These are phyloP conservation scores for Pterocarpus santalinus DNA, from an alignment of 306 rosid species.

Conservation along the genomic window DNA sequence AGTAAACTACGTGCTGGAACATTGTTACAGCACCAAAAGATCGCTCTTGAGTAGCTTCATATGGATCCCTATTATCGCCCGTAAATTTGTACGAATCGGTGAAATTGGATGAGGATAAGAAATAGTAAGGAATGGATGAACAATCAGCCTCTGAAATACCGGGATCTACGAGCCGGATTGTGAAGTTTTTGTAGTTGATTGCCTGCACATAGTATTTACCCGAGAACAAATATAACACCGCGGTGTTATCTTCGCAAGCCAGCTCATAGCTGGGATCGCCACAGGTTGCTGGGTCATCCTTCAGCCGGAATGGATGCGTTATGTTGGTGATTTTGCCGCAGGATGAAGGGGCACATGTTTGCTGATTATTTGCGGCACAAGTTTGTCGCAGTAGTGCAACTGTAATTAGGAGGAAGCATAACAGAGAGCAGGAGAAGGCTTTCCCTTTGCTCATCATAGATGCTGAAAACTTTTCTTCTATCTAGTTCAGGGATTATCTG, in stretches of 20 bases:
- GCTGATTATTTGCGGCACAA: too few relatives aligned
- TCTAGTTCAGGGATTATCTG: too few relatives aligned
- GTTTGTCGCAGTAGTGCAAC: too few relatives aligned
- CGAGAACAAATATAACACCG: not conserved
- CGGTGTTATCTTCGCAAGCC: conserved; percentile 41
- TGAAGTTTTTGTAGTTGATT: conserved; percentile 49
- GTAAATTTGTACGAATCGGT: too few relatives aligned
- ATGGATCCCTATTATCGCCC: not conserved
- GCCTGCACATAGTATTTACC: conserved; percentile 32
- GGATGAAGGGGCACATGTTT: conserved; percentile 7
- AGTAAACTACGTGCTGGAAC: conserved; percentile 1
- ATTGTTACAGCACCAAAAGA: not conserved
- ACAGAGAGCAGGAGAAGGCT: not conserved
- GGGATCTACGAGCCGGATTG: conserved; percentile 34
- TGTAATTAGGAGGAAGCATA: not conserved
- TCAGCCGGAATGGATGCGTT: conserved; percentile 46
- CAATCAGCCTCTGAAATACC: not conserved
- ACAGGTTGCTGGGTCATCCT: not conserved
- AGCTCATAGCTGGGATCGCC: not conserved
- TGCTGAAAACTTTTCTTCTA: too few relatives aligned
- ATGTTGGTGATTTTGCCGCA: conserved; percentile 42
- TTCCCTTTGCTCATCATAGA: not conserved
- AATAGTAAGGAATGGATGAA: conserved; percentile 39
- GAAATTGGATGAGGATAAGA: not conserved
- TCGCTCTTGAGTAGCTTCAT: not conserved